Base-by-base conservation (phyloP, 495 filamentous ascomycete species). In the Acidiella bohemica region DNA sequence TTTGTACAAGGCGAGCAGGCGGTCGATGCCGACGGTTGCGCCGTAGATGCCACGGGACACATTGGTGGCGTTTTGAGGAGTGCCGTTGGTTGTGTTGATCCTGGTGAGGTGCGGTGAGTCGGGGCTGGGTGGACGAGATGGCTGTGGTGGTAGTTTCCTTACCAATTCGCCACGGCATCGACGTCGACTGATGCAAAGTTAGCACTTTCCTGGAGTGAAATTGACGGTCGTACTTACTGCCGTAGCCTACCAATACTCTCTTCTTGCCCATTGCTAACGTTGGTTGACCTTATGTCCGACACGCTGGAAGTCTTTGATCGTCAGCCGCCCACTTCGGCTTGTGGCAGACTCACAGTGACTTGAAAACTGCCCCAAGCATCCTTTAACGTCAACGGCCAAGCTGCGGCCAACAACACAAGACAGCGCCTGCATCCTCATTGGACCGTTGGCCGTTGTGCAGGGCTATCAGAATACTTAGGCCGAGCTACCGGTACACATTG, bases 121-220 rank as follows among this genome's bases (percentile, higher is more conserved):
- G n/a, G n/a, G n/a, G n/a, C 66, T 14, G 67, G 59, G 39, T 69
- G 63, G 36, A 67, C 57, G 47, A 32, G 67, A 67, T 9, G 72
- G 45, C 10, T 63, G 18, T 55, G 10, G 72, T 53, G 18, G 66
- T 64, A 44, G 73, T 65, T 26, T n/a, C n/a, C n/a, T n/a, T n/a
- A n/a, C n/a, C 25, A 27, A n/a, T 27, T 27, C n/a, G 25, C 25
- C 25, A 27, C 25, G 25, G 25, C 25, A n/a, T 27, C 25, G 25
- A 27, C 25, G 25, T 27, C 25, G 25, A 27, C 54, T 66, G 28
- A 58, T 61, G 18, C 9, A 20, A 5, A 0, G 29, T 1, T 14
- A 29, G 34, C 7, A 12, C 9, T 19, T 34, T 7, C 11, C 4
- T 19, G 0, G 2, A 8, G 10, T 2, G 6, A n/a, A 9, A 13